Evolutionary conservation across 139 green algal genomes (phyloP).

Genomic region (Tetradesmus obliquus): DNA sequence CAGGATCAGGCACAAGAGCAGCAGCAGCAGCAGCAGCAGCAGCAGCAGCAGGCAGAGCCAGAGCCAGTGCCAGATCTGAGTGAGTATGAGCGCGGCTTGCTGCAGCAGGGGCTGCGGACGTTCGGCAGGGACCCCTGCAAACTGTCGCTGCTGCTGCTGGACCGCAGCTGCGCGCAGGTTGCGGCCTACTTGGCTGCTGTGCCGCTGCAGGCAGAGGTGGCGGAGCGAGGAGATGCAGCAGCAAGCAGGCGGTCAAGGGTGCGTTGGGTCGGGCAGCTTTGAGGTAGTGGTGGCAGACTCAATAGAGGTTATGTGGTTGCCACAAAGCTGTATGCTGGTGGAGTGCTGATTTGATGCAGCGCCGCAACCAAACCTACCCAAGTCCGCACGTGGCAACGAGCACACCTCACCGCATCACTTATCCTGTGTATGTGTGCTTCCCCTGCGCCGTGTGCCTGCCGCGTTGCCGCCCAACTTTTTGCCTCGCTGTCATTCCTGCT

Average conservation of each 20-base stretch:
- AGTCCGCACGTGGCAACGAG: too few species aligned
- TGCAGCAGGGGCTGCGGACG: not conserved
- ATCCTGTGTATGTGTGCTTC: too few species aligned
- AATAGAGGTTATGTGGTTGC: not conserved
- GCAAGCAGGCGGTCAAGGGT: not conserved
- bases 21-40: not conserved
- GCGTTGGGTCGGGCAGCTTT: too few species aligned
- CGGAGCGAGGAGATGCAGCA: not conserved
- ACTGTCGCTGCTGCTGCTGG: constrained; percentile 19
- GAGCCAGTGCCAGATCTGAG: not conserved
- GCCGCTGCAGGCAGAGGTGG: not conserved
- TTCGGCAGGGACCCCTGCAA: constrained; percentile 27
- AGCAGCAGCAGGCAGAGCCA: not conserved
- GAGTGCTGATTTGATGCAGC: not conserved
- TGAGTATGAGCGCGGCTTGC: not conserved
- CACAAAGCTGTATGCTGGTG: not conserved
- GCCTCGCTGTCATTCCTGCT: not conserved
- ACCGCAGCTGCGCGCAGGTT: not conserved
- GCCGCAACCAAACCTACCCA: too few species aligned
- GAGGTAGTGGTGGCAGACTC: too few species aligned
- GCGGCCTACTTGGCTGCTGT: not conserved
- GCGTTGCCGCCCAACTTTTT: not conserved
- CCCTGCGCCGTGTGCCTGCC: not conserved
- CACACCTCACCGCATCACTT: too few species aligned
- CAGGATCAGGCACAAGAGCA: not conserved